phyloP scores from a whole-genome alignment of 2,329 filamentous ascomycete genomes.

The Penicillium janthinellum region DNA sequence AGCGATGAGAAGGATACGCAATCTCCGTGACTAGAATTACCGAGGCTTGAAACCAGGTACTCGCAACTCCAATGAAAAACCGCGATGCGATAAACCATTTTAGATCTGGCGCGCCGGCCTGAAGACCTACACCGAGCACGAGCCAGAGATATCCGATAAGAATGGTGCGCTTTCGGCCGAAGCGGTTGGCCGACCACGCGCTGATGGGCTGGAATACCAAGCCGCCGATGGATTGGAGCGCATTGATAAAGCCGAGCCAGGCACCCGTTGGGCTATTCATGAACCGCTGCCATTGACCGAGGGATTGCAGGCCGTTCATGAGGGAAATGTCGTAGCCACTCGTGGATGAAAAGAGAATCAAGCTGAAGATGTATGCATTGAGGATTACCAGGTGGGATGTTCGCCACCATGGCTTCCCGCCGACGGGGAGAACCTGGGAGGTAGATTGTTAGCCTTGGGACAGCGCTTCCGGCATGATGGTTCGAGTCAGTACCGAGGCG shows the following conservation, averaged over 20 bases:
- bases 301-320: conserved; percentile 37
- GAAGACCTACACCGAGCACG: background rate
- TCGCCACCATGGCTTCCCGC: background rate
- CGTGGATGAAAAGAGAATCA: background rate
- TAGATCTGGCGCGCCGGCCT: background rate
- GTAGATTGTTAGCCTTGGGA: background rate
- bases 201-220: conserved; percentile 29
- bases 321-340: conserved; percentile 13
- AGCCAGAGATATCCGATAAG: background rate
- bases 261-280: conserved; percentile 32
- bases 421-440: background rate
- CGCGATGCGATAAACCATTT: background rate
- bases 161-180: conserved; percentile 34
- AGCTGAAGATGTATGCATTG: background rate
- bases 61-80: background rate
- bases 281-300: conserved; percentile 36
- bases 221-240: conserved; percentile 33
- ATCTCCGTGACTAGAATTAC: background rate
- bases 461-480: background rate
- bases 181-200: conserved; percentile 37
- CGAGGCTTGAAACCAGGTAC: background rate
- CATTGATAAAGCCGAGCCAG: conserved; percentile 36
- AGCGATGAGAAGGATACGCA: background rate
- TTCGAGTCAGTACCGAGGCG: background rate
- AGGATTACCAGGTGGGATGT: background rate